Evolutionary conservation across 164 flowering plant species (phyloP).

Genomic region (Liquidambar formosana): DNA sequence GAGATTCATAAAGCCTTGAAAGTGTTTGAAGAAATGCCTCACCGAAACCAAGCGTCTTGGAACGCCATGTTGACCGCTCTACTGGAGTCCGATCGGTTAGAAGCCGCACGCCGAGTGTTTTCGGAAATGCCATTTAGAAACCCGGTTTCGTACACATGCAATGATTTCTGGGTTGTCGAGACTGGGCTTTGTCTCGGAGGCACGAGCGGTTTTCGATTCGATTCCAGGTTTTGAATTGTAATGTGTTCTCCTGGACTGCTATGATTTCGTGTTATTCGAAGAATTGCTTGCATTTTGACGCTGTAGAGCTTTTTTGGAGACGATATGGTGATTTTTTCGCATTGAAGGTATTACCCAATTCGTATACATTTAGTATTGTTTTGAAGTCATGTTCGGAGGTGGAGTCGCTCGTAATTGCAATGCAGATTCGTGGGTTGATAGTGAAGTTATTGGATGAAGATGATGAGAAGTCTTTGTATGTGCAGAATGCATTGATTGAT

Average conservation of each 20-base stretch:
- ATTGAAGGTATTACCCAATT: constrained; percentile 23
- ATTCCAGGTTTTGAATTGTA: constrained; percentile 13
- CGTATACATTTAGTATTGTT: constrained; percentile 27
- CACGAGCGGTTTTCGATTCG: constrained; percentile 22
- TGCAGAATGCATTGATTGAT: constrained; percentile 28
- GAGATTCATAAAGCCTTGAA: too few species aligned
- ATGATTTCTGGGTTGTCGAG: constrained; percentile 25
- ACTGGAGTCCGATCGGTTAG: constrained; percentile 8
- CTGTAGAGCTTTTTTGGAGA: constrained; percentile 19
- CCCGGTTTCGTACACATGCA: constrained; percentile 17
- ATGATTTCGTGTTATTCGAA: constrained; percentile 31
- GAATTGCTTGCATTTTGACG: constrained; percentile 16
- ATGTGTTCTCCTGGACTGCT: constrained; percentile 32
- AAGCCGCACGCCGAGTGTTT: constrained; percentile 11
- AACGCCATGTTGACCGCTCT: constrained; percentile 26
- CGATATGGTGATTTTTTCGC: constrained; percentile 19
- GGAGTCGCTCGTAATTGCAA: constrained; percentile 17
- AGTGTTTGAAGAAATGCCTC: constrained; percentile 31
- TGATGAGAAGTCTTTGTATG: constrained; percentile 10
- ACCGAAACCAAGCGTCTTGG: constrained; percentile 26
- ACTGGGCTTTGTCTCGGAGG: constrained; percentile 23
- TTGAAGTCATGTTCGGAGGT: constrained; percentile 21
- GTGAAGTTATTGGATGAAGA: constrained; percentile 21
- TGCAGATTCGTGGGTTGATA: constrained; percentile 25
- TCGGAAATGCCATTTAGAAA: constrained; percentile 5